A percentile compares a stretch with the other conserved stretches of the same genome.
These are phyloP conservation scores for Tremella fuciformis DNA, from an alignment of 768 basidiomycete species.

Conservation along the genomic window DNA sequence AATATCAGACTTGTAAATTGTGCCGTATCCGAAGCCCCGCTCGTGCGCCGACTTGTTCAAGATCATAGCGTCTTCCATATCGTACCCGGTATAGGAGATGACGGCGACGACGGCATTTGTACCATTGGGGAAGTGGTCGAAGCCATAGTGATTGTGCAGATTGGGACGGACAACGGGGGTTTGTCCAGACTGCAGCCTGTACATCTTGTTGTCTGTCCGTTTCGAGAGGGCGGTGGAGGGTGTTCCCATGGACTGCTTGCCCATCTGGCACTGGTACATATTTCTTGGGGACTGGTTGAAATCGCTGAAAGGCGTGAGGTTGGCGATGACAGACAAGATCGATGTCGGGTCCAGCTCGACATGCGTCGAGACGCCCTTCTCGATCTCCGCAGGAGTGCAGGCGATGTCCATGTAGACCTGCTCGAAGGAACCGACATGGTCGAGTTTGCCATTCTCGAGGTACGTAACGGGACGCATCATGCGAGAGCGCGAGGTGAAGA, in stretches of 20 bases:
- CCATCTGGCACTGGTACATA: constrained; percentile 79
- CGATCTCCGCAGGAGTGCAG: constrained; percentile 79
- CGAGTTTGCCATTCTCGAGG: constrained; percentile 75
- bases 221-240: constrained; percentile 86
- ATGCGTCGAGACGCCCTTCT: constrained; percentile 72
- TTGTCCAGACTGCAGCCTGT: constrained; percentile 91
- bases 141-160: constrained; percentile 89
- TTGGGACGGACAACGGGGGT: constrained; percentile 89
- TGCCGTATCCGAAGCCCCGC: constrained; percentile 93
- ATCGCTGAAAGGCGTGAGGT: constrained; percentile 97
- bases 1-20: constrained; percentile 90
- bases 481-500: constrained; percentile 79
- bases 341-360: constrained; percentile 93
- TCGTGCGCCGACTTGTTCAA: constrained; percentile 98
- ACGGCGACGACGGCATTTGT: constrained; percentile 99
- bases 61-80: constrained; percentile 99
- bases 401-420: constrained; percentile 99
- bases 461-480: constrained; percentile 99
- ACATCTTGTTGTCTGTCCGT: constrained; percentile 97
- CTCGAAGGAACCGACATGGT: constrained; percentile 93
- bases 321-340: constrained; percentile 93
- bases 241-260: constrained; percentile 99
- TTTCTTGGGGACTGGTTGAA: constrained; percentile 82
- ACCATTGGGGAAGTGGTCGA: constrained; percentile 98
- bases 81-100: constrained; percentile 98